Evolutionary conservation across 805 yeast species (phyloP).

Genomic region (Saccharomycopsis babjevae): DNA sequence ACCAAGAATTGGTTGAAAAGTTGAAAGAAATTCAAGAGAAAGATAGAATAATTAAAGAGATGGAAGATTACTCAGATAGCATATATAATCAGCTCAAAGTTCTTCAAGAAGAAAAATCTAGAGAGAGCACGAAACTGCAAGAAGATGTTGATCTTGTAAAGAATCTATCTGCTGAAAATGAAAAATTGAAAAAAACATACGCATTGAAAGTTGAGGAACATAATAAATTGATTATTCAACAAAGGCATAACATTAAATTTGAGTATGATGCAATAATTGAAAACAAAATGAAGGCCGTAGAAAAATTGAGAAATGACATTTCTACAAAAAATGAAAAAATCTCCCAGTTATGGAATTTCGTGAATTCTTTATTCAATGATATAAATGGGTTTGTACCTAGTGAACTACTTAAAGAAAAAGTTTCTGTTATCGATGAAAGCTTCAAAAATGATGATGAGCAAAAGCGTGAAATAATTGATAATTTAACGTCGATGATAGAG

Average conservation of each 20-base stretch:
- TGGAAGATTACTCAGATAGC: constrained; percentile 12
- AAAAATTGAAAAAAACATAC: background rate
- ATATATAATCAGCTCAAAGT: background rate
- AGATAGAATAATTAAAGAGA: constrained; percentile 14
- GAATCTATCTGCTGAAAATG: background rate
- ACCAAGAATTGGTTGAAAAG: constrained; percentile 13
- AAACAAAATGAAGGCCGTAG: constrained; percentile 12
- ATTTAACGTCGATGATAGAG: constrained; percentile 5
- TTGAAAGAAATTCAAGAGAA: constrained; percentile 16
- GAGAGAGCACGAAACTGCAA: background rate
- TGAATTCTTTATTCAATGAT: constrained; percentile 11
- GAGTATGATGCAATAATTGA: constrained; percentile 18
- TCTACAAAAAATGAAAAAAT: constrained; percentile 2
- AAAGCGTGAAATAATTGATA: background rate
- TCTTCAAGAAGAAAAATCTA: background rate
- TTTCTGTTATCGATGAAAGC: constrained; percentile 1
- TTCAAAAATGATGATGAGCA: constrained; percentile 1
- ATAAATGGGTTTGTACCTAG: constrained; percentile 9
- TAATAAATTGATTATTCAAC: constrained; percentile 10
- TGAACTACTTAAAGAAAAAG: constrained; percentile 14
- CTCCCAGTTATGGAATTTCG: background rate
- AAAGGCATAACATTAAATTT: constrained; percentile 14
- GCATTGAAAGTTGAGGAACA: constrained; percentile 5
- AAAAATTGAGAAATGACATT: background rate
- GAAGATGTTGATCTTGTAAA: background rate